Evolutionary conservation across 768 basidiomycete genomes (phyloP).

Genomic region (Coprinellus micaceus): DNA sequence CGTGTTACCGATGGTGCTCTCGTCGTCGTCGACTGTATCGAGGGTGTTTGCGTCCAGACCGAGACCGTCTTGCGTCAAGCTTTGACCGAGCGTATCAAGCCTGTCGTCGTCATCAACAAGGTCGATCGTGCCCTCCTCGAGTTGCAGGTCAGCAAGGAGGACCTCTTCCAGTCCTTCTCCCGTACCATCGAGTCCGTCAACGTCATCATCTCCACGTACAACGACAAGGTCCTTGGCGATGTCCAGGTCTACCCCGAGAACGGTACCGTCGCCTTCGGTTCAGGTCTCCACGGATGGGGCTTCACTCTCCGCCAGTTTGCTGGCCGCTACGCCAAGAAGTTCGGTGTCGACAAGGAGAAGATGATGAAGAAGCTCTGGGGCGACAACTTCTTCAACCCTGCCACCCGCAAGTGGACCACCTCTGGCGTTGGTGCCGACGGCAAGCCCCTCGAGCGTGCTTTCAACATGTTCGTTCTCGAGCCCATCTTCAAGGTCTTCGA

Average conservation of each 20-base stretch:
- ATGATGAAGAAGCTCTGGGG: conserved; percentile 99
- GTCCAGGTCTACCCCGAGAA: conserved; percentile 98
- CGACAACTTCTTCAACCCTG: conserved; percentile 98
- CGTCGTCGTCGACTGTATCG: conserved; percentile 98
- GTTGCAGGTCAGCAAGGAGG: conserved; percentile 95
- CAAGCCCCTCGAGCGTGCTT: conserved; percentile 94
- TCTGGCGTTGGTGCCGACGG: conserved; percentile 72
- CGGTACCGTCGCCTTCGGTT: conserved; percentile 98
- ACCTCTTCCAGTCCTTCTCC: conserved; percentile 95
- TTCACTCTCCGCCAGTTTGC: conserved; percentile 99
- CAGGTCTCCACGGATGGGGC: conserved; percentile 99
- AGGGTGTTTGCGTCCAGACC: conserved; percentile 99
- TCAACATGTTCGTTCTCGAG: conserved; percentile 97
- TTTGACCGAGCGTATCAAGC: conserved; percentile 97
- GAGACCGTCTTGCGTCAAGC: conserved; percentile 99
- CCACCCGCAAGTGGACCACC: conserved; percentile 94
- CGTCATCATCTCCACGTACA: conserved; percentile 97
- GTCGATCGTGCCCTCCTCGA: conserved; percentile 99
- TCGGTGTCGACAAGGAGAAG: conserved; percentile 98
- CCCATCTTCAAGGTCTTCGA: conserved; percentile 99
- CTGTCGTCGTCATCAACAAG: conserved; percentile 99
- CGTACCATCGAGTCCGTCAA: conserved; percentile 98
- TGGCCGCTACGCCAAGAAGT: conserved; percentile 91
- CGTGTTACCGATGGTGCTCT: conserved; percentile 99
- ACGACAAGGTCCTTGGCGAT: conserved; percentile 91